These are phyloP conservation scores for Huntiella moniliformis DNA, from an alignment of 2,329 filamentous ascomycete genomes.

Conservation along the genomic window DNA sequence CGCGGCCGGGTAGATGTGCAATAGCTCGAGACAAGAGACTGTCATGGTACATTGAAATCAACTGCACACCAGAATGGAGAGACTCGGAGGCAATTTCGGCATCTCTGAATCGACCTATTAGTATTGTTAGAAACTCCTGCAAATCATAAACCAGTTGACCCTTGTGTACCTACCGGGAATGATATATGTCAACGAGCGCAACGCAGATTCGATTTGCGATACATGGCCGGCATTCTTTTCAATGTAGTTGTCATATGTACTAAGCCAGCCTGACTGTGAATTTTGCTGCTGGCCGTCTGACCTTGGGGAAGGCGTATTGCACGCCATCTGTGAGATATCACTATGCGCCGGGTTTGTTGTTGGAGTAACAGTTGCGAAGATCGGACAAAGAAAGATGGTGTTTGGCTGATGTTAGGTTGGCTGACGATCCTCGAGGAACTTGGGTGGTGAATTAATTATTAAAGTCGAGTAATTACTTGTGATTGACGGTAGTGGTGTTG, in stretches of 20 bases:
- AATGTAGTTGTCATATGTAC: slow-evolving; percentile 75
- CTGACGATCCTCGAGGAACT: not conserved
- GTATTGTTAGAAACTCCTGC: not conserved
- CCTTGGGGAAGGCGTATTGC: slow-evolving; percentile 1
- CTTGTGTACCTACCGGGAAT: slow-evolving; percentile 46
- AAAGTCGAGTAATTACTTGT: too few species aligned
- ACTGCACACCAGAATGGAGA: slow-evolving; percentile 70
- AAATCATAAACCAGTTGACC: too few species aligned
- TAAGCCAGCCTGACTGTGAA: slow-evolving; percentile 30
- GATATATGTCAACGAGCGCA: slow-evolving; percentile 87
- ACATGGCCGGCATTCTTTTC: slow-evolving; percentile 87
- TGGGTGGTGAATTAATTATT: not conserved
- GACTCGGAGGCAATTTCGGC: slow-evolving; percentile 91
- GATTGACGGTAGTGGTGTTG: not conserved
- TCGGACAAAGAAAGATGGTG: not conserved
- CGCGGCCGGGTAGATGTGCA: slow-evolving; percentile 23
- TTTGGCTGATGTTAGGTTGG: not conserved
- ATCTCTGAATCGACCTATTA: slow-evolving; percentile 62
- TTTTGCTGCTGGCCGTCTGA: not conserved
- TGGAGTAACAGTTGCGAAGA: not conserved
- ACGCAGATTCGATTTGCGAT: slow-evolving; percentile 81
- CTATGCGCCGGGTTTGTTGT: not conserved
- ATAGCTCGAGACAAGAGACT: slow-evolving; percentile 53
- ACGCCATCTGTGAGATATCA: too few species aligned
- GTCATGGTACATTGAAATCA: slow-evolving; percentile 87